Percentiles rank a stretch among this genome's conserved stretches.
Evolutionary conservation across 352 stramenopile genomes (phyloP).

Genomic region (Elongisporangium undulatum): DNA sequence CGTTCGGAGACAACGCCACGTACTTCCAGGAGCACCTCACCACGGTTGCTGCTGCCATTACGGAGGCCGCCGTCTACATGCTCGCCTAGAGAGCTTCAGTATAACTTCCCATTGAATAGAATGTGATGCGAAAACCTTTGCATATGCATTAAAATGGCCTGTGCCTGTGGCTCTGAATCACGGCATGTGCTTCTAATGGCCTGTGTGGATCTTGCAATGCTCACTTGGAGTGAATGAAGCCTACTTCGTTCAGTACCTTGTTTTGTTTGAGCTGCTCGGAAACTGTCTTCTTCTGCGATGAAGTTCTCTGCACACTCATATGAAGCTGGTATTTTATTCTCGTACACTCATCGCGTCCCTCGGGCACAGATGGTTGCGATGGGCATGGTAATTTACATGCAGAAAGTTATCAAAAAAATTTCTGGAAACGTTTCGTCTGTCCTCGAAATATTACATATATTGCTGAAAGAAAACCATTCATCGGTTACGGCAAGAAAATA

Average conservation of each 20-base stretch:
- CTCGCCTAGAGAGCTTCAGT: neutral
- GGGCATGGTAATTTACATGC: neutral
- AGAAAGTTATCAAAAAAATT: neutral
- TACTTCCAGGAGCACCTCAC: slow-evolving; percentile 28
- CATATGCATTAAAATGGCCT: neutral
- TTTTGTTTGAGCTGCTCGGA: neutral
- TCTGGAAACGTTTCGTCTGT: neutral
- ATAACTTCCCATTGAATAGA: neutral
- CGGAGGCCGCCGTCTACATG: slow-evolving; percentile 19
- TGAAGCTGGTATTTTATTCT: neutral
- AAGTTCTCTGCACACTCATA: neutral
- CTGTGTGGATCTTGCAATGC: too few species aligned
- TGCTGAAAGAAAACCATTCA: neutral
- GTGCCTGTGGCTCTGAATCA: too few species aligned
- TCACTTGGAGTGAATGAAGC: too few species aligned
- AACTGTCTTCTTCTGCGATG: neutral
- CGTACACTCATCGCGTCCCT: neutral
- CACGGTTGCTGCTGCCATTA: slow-evolving; percentile 22
- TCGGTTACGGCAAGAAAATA: neutral
- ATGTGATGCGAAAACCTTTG: neutral
- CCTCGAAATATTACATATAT: neutral
- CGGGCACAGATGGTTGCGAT: neutral
- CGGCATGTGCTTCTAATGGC: too few species aligned
- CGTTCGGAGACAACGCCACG: slow-evolving; percentile 23
- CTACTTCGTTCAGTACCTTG: too few species aligned